phyloP scores from a whole-genome alignment of 768 basidiomycete species.

The Nidula microcarpa region DNA sequence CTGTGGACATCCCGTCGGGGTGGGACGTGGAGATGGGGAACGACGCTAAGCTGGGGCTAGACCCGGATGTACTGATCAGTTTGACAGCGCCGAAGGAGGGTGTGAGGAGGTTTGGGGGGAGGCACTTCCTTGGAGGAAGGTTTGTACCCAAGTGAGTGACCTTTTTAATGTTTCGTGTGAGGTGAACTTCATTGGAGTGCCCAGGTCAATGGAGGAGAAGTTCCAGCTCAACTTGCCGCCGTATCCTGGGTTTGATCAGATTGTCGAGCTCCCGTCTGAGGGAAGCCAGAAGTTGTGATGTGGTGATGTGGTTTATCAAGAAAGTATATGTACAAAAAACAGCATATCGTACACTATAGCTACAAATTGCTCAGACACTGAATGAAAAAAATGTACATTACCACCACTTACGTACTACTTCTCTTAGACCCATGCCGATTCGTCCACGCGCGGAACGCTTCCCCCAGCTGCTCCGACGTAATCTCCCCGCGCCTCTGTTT shows the following conservation, averaged over 20 bases:
- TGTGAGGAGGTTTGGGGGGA: constrained; percentile 68
- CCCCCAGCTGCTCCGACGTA: constrained; percentile 12
- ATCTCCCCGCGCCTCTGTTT: constrained; percentile 19
- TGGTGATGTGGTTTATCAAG: no score
- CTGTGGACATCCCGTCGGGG: constrained; percentile 94
- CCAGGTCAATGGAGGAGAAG: constrained; percentile 68
- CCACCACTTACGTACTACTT: no score
- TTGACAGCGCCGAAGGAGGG: constrained; percentile 95
- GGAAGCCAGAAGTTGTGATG: constrained; percentile 2
- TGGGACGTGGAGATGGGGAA: constrained; percentile 91
- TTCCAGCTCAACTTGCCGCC: constrained; percentile 76
- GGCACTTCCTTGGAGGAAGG: constrained; percentile 91
- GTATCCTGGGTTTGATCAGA: constrained; percentile 78
- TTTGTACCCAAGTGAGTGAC: constrained; percentile 80
- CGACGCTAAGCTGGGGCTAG: constrained; percentile 49
- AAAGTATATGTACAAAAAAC: no score
- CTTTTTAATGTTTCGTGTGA: background rate
- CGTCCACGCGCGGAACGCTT: constrained; percentile 11
- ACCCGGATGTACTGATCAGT: constrained; percentile 80
- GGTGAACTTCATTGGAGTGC: background rate
- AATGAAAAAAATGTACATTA: no score
- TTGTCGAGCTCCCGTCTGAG: constrained; percentile 66
- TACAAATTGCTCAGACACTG: no score
- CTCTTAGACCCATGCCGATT: background rate
- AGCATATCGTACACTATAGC: no score